These are phyloP conservation scores for Penicillium sp. DNA, from an alignment of 2,329 filamentous ascomycete genomes.

Conservation along the genomic window DNA sequence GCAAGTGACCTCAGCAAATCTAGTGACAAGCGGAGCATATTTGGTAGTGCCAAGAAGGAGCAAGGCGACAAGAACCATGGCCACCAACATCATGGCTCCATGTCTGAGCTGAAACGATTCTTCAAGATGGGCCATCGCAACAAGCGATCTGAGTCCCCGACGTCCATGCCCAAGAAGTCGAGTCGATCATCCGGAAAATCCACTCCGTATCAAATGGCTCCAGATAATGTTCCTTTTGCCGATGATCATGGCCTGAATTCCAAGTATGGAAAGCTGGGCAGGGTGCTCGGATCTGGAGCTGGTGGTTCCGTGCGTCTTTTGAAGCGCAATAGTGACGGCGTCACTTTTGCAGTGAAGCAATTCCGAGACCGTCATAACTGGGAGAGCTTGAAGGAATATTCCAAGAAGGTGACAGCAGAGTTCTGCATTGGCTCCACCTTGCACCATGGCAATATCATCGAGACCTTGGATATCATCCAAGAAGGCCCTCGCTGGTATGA, in stretches of 20 bases:
- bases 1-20: constrained; percentile 41
- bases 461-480: constrained; percentile 93
- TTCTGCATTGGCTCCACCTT: constrained; percentile 97
- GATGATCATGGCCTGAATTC: constrained; percentile 88
- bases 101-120: constrained; percentile 95
- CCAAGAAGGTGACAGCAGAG: constrained; percentile 96
- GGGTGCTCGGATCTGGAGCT: constrained; percentile 87
- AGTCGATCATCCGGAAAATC: constrained; percentile 55
- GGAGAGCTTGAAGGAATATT: constrained; percentile 92
- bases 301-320: constrained; percentile 92
- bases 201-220: constrained; percentile 53
- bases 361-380: constrained; percentile 90
- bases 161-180: constrained; percentile 58
- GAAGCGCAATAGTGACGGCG: constrained; percentile 88
- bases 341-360: constrained; percentile 96
- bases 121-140: constrained; percentile 74
- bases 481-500: constrained; percentile 96
- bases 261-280: constrained; percentile 95
- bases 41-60: constrained; percentile 58
- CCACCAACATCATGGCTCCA: constrained; percentile 68
- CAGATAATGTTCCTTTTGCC: constrained; percentile 72
- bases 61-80: constrained; percentile 48
- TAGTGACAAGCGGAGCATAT: constrained; percentile 54
- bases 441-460: constrained; percentile 97
- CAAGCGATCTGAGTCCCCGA: constrained; percentile 63